Evolutionary conservation across 2,329 filamentous ascomycete species (phyloP).

Genomic region (Pezicula radicicola): DNA sequence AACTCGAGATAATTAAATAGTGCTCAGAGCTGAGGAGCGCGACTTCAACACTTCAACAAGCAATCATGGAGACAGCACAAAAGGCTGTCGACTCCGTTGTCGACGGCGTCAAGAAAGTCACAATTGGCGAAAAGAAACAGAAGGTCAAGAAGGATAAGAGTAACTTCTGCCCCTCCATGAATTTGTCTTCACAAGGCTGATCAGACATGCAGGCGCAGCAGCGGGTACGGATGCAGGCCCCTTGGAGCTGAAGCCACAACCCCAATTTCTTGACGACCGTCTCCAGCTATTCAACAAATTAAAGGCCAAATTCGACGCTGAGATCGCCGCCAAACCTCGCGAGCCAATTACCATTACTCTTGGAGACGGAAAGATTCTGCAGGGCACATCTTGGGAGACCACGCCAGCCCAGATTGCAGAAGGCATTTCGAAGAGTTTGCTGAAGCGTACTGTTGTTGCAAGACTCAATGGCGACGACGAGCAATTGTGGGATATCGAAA

Average conservation of each 20-base stretch:
- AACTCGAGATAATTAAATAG: not conserved
- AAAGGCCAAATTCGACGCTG: conserved; percentile 79
- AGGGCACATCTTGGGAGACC: conserved; percentile 86
- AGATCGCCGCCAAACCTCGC: conserved; percentile 67
- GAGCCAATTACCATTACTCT: conserved; percentile 73
- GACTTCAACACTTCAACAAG: not conserved
- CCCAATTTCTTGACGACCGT: conserved; percentile 79
- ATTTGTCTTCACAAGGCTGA: no score
- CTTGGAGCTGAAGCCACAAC: conserved; percentile 51
- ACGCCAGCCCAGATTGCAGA: conserved; percentile 77
- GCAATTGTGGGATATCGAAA: conserved; percentile 87
- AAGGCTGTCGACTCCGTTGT: conserved; percentile 45
- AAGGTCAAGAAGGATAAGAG: conserved; percentile 48
- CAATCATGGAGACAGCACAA: conserved; percentile 46
- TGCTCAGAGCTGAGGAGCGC: not conserved
- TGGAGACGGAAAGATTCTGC: conserved; percentile 65
- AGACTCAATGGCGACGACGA: conserved; percentile 69
- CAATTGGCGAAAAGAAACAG: conserved; percentile 41
- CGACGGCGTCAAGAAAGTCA: conserved; percentile 59
- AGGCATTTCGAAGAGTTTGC: conserved; percentile 79
- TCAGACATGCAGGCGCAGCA: conserved; percentile 24
- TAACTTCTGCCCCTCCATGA: no score
- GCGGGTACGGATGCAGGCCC: conserved; percentile 35
- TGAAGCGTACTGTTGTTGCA: conserved; percentile 83
- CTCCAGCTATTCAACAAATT: conserved; percentile 85